Evolutionary conservation across 768 basidiomycete genomes (phyloP), one percentile per base, ranked within the genome.

Genomic region (Daedalea quercina): DNA sequence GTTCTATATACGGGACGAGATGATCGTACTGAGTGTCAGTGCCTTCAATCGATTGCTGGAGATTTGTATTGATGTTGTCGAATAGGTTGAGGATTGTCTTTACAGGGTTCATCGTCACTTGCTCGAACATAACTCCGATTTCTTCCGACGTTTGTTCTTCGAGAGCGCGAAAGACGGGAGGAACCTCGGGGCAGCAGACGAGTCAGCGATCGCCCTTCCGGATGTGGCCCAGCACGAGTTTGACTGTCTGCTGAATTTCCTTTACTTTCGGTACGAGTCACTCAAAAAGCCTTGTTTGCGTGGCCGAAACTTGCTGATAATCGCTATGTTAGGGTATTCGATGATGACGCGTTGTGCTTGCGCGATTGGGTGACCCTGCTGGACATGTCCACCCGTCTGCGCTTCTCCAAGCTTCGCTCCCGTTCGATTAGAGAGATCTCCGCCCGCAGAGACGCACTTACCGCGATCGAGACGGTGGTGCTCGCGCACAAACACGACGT

Each of bases 81-180:
- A 1, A 44, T 23, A 76, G 75, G 71, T 73, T 1, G 69, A 72
- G 50, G 63, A 65, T 22, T 62, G 63, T 17, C 54, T 70, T 9
- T 75, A 72, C 63, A 71, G 68, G 53, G 69, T 76, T 9, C 74
- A 76, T 54, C 69, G 67, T 9, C 64, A 69, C 51, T 66, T 69
- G 26, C 61, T 77, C 17, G 65, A 64, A 44, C 61, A 64, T 23
- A 69, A 70, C 37, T 75, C 75, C 0, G 54, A 65, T 3, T 64
- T 70, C 9, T 75, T 76, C 54, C 55, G 65, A 7, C 48, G 58
- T 24, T 62, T 76, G 61, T 70, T 74, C 1, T 17, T 25, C 13
- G 28, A 28, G 15, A 4, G 31, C 51, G 13, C 54, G 3, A 49
- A 50, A 11, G 53, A 61, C 3, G 50, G 53, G 19, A n/a, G 19